phyloP scores from a whole-genome alignment of 306 rosid species.

The Quercus parvula region DNA sequence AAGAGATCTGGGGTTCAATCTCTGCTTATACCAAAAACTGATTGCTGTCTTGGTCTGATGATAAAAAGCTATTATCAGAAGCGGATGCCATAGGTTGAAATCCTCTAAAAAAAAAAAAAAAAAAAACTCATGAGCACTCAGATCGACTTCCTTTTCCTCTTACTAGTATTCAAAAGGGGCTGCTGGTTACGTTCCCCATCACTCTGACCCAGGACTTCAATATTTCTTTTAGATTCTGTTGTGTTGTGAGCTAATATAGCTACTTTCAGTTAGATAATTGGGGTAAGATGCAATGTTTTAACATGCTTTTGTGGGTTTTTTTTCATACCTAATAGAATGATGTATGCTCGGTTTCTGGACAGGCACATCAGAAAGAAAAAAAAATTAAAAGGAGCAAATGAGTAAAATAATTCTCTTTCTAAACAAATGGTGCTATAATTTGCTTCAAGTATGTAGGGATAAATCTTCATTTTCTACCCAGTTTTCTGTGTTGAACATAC shows the following conservation, averaged over 20 bases:
- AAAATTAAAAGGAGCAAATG: not conserved
- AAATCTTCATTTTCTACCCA: not conserved
- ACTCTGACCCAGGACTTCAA: too few relatives aligned
- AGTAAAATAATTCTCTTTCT: not conserved
- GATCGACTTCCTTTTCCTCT: too few relatives aligned
- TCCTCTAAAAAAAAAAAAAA: too few relatives aligned
- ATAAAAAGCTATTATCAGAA: too few relatives aligned
- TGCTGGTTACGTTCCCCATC: too few relatives aligned
- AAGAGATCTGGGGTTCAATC: too few relatives aligned
- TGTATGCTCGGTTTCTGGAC: not conserved
- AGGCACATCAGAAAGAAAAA: not conserved
- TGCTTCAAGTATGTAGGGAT: not conserved
- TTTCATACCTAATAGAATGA: not conserved
- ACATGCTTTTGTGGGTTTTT: not conserved
- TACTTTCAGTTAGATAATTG: not conserved
- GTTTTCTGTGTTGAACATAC: not conserved
- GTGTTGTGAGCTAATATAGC: not conserved
- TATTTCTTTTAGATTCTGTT: not conserved
- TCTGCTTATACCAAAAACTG: fast-evolving
- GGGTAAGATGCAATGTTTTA: not conserved
- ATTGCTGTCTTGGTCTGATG: too few relatives aligned
- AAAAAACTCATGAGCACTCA: too few relatives aligned
- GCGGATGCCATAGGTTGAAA: too few relatives aligned
- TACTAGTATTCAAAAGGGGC: too few relatives aligned
- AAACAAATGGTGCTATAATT: not conserved